Base-by-base conservation (phyloP, 768 basidiomycete genomes). In the Panaeolus cyanescens region DNA sequence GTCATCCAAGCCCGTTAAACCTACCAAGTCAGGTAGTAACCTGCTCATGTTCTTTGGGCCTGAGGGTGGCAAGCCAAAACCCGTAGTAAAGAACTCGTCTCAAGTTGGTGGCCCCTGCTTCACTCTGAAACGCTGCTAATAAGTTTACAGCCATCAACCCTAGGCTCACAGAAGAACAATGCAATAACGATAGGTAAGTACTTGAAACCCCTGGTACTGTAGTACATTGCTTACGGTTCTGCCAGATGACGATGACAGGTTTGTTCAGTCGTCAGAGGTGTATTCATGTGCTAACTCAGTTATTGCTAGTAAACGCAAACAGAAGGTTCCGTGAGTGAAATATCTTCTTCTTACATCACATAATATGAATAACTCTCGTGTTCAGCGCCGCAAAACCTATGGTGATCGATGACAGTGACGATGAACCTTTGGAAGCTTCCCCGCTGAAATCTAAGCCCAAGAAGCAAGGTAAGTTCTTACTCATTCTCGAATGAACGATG, bases 391-490 rank as follows among this genome's bases (percentile, higher is more conserved):
- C 54, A 42, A 54, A 54, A 15, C 31, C 59, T 28, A 31, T 57
- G 33, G 58, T 67, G 6, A 59, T 68, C 10, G 58, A 65, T 32
- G 71, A 75, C 45, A 75, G 74, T 59, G 72, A 75, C 55, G 71
- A 75, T 32, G 72, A 74, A 58, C 70, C 68, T 20, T 58, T 69
- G 1, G 65, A 56, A 32, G 19, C 63, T 7, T 40, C 64, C 36
- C 65, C 12, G 28, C 55, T 4, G 61, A 59, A 54, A 40, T 58
- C 32, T 59, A 58, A 40, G 56, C 54, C 3, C 62, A 60, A 37
- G 61, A 65, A 53, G 32, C 28, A 10, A 59, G 50, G 65, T 13
- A 56, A 75, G 12, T 74, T 75, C 5, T 78, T 75, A 58, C 79
- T 79, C 20, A 79, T 80, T 30, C 77, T 65, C 64, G 45, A 1